These are phyloP conservation scores for Phytophthora lateralis DNA, from an alignment of 352 stramenopile species.

Conservation along the genomic window DNA sequence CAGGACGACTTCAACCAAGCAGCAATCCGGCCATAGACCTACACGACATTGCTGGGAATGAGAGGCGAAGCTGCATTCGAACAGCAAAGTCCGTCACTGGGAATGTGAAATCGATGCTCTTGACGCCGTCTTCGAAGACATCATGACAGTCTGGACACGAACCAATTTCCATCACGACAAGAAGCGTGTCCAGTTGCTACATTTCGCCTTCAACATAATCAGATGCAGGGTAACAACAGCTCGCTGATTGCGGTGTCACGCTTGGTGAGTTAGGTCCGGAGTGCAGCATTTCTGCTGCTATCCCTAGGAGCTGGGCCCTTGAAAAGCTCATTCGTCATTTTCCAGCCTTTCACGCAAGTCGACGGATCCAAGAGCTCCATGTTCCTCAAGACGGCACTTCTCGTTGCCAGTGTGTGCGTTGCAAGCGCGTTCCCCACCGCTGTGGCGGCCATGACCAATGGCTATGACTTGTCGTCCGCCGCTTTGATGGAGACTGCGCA, in stretches of 20 bases:
- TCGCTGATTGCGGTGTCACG: background rate
- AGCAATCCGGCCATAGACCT: slow-evolving; percentile 1
- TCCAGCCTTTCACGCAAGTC: slow-evolving; percentile 7
- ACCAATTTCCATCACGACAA: background rate
- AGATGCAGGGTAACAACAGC: background rate
- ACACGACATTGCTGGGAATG: background rate
- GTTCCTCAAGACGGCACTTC: slow-evolving; percentile 19
- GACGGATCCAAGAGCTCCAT: slow-evolving; percentile 6
- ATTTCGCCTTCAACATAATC: background rate
- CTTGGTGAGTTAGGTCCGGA: background rate
- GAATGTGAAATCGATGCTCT: too few species aligned
- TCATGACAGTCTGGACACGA: background rate
- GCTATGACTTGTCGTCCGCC: slow-evolving; percentile 43
- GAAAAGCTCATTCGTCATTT: slow-evolving; percentile 25
- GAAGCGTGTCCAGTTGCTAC: background rate
- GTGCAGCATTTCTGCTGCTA: slow-evolving; percentile 13
- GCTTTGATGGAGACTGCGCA: slow-evolving; percentile 37
- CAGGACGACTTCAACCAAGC: slow-evolving; percentile 3
- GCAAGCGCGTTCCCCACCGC: slow-evolving; percentile 9
- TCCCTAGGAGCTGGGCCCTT: background rate
- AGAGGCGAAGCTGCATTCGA: background rate
- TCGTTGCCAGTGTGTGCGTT: slow-evolving; percentile 11
- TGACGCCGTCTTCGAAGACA: too few species aligned
- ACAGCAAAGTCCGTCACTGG: background rate
- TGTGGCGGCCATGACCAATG: slow-evolving; percentile 29